Conservation (phyloP, 495 filamentous ascomycete genomes). For the Penicillium dipodomyicola region DNA sequence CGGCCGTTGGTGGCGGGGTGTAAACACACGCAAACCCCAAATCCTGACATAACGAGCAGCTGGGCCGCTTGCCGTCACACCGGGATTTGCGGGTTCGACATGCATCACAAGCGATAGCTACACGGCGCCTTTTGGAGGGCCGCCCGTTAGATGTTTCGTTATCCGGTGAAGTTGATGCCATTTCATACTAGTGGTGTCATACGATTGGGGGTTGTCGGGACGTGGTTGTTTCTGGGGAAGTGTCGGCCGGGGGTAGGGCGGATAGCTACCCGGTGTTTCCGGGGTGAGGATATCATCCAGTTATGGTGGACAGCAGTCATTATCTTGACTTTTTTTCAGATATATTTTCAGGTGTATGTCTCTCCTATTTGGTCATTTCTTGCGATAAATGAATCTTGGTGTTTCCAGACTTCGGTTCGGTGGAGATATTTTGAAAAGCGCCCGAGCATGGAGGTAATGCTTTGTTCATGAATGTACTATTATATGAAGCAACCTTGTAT, state of each 20-base stretch:
- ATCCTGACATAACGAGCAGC: constrained; percentile 42
- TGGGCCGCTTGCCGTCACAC: constrained; percentile 49
- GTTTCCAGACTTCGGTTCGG: neutral
- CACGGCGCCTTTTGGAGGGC: constrained; percentile 33
- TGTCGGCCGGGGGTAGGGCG: constrained; percentile 1
- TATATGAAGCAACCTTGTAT: neutral
- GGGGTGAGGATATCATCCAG: neutral
- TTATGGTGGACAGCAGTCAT: neutral
- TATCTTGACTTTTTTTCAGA: neutral
- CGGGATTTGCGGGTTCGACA: constrained; percentile 49
- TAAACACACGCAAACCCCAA: constrained; percentile 49
- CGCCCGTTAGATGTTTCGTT: constrained; percentile 1
- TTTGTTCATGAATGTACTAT: neutral
- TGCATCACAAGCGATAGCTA: constrained; percentile 43
- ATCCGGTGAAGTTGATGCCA: constrained; percentile 12
- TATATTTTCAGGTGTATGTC: neutral
- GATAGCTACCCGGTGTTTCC: neutral
- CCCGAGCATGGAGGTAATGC: neutral
- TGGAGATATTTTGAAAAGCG: neutral
- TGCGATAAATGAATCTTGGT: neutral
- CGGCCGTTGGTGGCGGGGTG: constrained; percentile 33
- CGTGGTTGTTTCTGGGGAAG: neutral
- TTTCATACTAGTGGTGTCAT: neutral
- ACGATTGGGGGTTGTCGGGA: neutral
- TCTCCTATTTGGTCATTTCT: neutral